Base-by-base conservation (phyloP, 2,329 filamentous ascomycete species). In the Clarireedia monteithiana region DNA sequence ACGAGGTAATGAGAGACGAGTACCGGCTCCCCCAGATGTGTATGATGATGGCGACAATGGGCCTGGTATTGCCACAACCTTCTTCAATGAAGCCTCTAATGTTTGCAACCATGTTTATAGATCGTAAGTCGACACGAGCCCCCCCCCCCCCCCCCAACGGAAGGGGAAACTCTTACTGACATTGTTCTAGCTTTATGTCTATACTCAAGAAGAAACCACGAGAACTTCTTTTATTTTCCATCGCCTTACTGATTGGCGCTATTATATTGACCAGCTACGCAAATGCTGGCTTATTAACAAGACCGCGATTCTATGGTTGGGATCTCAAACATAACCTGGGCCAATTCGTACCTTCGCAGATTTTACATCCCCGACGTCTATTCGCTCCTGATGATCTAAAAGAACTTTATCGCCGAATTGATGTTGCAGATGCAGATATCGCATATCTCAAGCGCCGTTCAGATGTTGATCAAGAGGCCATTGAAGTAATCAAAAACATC, bases 401-500 rank as follows among this genome's bases (percentile, higher is more conserved):
- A 34, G 58, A 55, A n/a, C 45, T 69, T 39, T 50, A 64, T 23
- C 49, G 50, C 4, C 62, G 63, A 9, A 5, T 69, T 15, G 58
- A 44, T 5, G 51, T 48, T 39, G 55, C 65, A 30, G 64, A 69
- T 47, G 53, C 59, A 26, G 58, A 66, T 27, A 57, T 69, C 20
- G 44, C 48, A 5, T 48, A 48, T 15, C 52, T 64, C 6, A 62
- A 57, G 47, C 58, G 40, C 23, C 52, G 53, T 34, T 49, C 46
- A 4, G 51, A 58, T 20, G 38, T 69, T 14, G 59, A 66, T 5
- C 62, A 73, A 14, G 73, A 74, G 36, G 56, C 69, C 2, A 51
- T 71, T 27, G 50, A 63, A 4, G 60, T 63, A 4, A 65, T 86
- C 2, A 66, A 77, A 48, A 63, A 70, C 0, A 69, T 78, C 4